A percentile compares a stretch with the other conserved stretches of the same genome.
Evolutionary conservation across 371 early-diverging fungal genomes (phyloP).

Genomic region (Haplosporangium sp.): DNA sequence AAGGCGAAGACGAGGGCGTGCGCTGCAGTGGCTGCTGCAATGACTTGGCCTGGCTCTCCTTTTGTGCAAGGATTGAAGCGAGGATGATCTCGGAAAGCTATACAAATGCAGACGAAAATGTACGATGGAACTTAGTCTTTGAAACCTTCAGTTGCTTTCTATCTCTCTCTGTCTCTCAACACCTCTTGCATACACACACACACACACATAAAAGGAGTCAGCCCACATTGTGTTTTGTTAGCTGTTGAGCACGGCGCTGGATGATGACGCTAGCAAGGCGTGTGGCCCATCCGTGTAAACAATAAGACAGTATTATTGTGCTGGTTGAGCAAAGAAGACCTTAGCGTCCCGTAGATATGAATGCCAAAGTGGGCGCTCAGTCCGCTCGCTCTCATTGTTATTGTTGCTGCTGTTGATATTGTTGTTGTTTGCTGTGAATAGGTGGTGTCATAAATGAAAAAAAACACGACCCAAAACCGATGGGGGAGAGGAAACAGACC

Average conservation of each 20-base stretch:
- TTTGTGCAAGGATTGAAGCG: slow-evolving; percentile 44
- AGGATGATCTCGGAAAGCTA: slow-evolving; percentile 51
- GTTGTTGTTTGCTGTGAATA: background rate
- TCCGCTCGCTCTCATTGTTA: too few relatives aligned
- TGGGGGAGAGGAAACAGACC: background rate
- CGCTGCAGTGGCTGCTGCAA: slow-evolving; percentile 12
- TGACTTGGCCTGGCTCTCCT: slow-evolving; percentile 38
- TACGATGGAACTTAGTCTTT: too few relatives aligned
- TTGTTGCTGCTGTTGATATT: too few relatives aligned
- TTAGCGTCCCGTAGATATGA: too few relatives aligned
- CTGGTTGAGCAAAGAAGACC: background rate
- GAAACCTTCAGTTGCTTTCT: too few relatives aligned
- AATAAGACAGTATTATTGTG: background rate
- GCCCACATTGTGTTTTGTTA: background rate
- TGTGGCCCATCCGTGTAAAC: background rate
- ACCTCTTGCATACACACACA: background rate
- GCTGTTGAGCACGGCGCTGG: background rate
- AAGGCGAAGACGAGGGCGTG: slow-evolving; percentile 18
- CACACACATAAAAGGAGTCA: background rate
- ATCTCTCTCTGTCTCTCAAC: background rate
- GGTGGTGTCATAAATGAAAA: background rate
- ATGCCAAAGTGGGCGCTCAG: too few relatives aligned
- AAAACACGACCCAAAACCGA: background rate
- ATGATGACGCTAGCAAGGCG: background rate
- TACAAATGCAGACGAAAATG: background rate